phyloP scores from a whole-genome alignment of 2,329 filamentous ascomycete genomes.

The Aureobasidium mangrovei region DNA sequence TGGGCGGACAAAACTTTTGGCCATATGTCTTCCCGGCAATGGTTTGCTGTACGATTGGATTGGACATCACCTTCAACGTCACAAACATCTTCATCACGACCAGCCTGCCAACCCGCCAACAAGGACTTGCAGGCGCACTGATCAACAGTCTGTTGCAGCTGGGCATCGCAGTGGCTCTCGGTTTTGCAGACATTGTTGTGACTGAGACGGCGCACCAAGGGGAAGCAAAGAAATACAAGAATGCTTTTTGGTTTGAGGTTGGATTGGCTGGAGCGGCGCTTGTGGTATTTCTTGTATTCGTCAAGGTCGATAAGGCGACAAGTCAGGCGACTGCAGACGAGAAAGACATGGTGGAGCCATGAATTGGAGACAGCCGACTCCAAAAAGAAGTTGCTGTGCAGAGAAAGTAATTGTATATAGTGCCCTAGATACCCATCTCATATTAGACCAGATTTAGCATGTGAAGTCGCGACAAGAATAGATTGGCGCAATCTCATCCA shows the following conservation, averaged over 20 bases:
- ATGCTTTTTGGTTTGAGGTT: slow-evolving; percentile 16
- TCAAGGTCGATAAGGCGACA: slow-evolving; percentile 39
- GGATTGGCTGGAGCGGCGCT: slow-evolving; percentile 13
- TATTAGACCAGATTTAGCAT: neutral
- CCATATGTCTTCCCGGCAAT: slow-evolving; percentile 63
- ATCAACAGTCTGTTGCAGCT: slow-evolving; percentile 64
- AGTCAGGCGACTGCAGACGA: slow-evolving; percentile 52
- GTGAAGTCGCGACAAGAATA: slow-evolving; percentile 6
- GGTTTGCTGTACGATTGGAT: slow-evolving; percentile 60
- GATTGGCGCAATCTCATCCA: slow-evolving; percentile 7
- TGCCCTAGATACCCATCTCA: neutral
- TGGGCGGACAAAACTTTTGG: slow-evolving; percentile 53
- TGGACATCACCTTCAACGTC: slow-evolving; percentile 68
- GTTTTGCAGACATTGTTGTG: slow-evolving; percentile 56
- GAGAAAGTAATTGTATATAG: neutral
- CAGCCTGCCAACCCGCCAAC: slow-evolving; percentile 54
- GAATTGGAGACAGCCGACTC: neutral
- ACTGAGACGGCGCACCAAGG: slow-evolving; percentile 36
- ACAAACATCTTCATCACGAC: slow-evolving; percentile 69
- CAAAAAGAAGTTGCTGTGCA: too few relatives aligned
- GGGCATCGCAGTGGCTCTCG: slow-evolving; percentile 62
- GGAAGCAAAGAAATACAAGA: slow-evolving; percentile 13
- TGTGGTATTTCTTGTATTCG: slow-evolving; percentile 11
- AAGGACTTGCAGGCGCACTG: slow-evolving; percentile 63
- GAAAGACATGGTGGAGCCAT: slow-evolving; percentile 26